phyloP scores from a whole-genome alignment of 208 protist species.

The Leishmania arabica region DNA sequence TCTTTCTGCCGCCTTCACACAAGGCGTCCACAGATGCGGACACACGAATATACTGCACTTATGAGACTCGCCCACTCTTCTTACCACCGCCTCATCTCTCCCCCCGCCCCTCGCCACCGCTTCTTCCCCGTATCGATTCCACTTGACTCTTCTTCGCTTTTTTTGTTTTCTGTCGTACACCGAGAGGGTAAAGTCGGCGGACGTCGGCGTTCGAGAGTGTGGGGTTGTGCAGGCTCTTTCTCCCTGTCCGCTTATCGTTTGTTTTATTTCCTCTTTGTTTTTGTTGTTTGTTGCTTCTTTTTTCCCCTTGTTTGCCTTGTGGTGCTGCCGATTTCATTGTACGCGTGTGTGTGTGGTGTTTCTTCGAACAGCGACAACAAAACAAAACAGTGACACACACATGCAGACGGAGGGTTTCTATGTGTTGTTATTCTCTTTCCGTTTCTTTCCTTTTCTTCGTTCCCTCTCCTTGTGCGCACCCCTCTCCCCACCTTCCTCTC shows the following conservation, averaged over 20 bases:
- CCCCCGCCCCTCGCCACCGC: no score
- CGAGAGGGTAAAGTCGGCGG: neutral
- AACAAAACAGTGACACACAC: neutral
- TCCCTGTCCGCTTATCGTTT: neutral
- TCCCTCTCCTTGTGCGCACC: no score
- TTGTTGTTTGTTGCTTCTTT: neutral
- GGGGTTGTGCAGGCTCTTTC: neutral
- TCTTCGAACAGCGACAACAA: neutral
- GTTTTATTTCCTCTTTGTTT: neutral
- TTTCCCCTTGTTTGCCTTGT: neutral
- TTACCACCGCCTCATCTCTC: neutral
- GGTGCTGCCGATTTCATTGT: neutral
- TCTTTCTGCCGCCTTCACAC: neutral
- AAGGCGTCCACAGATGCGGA: neutral
- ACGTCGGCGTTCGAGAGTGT: neutral
- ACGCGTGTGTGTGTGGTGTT: neutral
- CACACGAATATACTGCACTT: neutral
- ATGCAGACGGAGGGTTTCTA: neutral
- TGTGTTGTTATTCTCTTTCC: slow-evolving; percentile 7
- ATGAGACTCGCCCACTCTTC: neutral
- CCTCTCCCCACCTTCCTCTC: no score
- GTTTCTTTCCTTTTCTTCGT: neutral
- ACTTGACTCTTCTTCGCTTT: neutral
- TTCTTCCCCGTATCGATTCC: neutral
- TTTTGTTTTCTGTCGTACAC: neutral